Evolutionary conservation across 768 basidiomycete species (phyloP).

Genomic region (Rickenella mellea): DNA sequence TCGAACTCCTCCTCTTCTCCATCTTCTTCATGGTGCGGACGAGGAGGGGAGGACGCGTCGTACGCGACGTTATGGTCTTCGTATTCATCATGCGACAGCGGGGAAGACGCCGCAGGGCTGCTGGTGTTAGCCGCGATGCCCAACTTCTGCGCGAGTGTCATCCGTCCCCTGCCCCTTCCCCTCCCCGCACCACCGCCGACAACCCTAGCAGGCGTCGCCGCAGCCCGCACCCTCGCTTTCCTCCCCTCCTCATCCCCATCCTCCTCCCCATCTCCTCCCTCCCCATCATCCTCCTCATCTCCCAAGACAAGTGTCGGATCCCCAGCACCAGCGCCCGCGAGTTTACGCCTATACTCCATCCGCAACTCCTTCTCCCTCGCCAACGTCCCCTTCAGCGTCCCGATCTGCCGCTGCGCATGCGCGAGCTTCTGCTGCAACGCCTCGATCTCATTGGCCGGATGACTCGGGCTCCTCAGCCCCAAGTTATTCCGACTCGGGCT

Average conservation of each 20-base stretch:
- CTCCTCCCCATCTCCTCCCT: constrained; percentile 21
- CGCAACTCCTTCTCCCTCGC: constrained; percentile 78
- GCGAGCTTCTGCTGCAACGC: constrained; percentile 71
- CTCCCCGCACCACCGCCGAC: constrained; percentile 40
- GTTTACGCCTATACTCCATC: constrained; percentile 51
- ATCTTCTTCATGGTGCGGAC: constrained; percentile 17
- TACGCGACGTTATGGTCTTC: constrained; percentile 24
- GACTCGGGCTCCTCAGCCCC: constrained; percentile 61
- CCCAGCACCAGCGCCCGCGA: constrained; percentile 29
- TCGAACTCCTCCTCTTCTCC: constrained; percentile 21
- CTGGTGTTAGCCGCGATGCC: constrained; percentile 46
- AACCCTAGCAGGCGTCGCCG: constrained; percentile 47
- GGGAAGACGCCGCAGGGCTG: constrained; percentile 43
- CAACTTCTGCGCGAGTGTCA: constrained; percentile 53
- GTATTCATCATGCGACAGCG: too few species aligned
- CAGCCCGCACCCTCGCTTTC: constrained; percentile 24
- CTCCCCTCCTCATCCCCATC: constrained; percentile 13
- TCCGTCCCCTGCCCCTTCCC: constrained; percentile 33
- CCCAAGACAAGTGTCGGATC: constrained; percentile 34
- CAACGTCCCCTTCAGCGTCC: constrained; percentile 69
- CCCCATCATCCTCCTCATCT: constrained; percentile 36
- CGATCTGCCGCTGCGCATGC: constrained; percentile 81
- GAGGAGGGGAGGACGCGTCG: constrained; percentile 15
- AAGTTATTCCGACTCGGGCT: constrained; percentile 56
- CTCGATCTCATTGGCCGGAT: constrained; percentile 75